Base-by-base conservation (phyloP, 75 land plant species). In the Larix kaempferi region DNA sequence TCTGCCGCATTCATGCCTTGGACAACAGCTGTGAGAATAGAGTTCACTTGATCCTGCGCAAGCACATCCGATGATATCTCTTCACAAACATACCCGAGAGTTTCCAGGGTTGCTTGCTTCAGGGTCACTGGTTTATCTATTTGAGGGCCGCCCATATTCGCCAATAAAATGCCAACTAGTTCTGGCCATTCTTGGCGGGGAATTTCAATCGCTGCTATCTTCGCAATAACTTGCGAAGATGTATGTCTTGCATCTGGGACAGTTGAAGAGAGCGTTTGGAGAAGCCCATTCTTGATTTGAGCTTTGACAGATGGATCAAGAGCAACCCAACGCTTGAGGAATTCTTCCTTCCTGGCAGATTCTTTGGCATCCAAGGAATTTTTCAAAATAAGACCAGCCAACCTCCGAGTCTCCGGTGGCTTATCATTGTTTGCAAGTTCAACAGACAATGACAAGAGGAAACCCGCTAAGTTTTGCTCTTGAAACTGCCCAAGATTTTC, bases 51-150 rank as follows among this genome's bases (percentile, higher is more conserved):
- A 19, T 88, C 87, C 57, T 92, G 94, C 19, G 83, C 90, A 58
- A 92, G 80, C 60, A 90, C 93, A 39, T 84, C 74, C 6, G 92
- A 79, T 15, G 90, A 84, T 55, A 92, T 81, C 75, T 92, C 94
- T 84, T 92, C 94, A 76, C 94, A 92, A 3, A 92, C 89, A 78
- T 90, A 92, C 14, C 94, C 94, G 37, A 92, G 85, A 12, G 94
- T 81, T 61, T 92, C 92, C 14, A 92, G 74, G 23, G 94, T 92
- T 52, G 92, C 88, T 79, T 92, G 88, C 79, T 86, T 92, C 74
- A 92, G 72, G 0, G 54, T 17, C 2, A 89, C 65, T 26, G 84
- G 72, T 0, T 59, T 71, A 26, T 84, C 89, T 49, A 41, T 75
- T 0, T 67, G 76, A 54, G 82, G 59, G 19, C 63, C 62, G 2